Conservation (phyloP, 176 grass and related monocot species). For the Phyllostachys edulis region DNA sequence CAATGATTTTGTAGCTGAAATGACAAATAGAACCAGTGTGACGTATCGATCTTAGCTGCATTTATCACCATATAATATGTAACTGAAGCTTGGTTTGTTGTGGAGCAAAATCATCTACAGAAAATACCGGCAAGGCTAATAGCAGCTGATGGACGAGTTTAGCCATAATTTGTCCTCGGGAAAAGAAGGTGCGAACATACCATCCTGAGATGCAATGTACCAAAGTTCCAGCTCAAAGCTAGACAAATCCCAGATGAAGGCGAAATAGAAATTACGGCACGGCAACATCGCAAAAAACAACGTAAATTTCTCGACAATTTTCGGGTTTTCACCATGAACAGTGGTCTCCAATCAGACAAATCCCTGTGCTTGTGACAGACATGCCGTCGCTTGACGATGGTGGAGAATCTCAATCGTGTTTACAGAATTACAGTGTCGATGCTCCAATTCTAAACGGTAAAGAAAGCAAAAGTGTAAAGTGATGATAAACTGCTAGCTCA, state of each 20-base stretch:
- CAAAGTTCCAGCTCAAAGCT: neutral
- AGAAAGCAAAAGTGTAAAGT: neutral
- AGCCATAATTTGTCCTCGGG: neutral
- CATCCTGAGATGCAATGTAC: neutral
- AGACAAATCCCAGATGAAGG: neutral
- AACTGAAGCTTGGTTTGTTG: neutral
- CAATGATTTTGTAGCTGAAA: neutral
- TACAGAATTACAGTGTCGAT: neutral
- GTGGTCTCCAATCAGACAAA: neutral
- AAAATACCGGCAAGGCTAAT: neutral
- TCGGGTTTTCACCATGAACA: neutral
- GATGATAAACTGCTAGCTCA: neutral
- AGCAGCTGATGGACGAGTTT: neutral
- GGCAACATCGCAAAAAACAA: neutral
- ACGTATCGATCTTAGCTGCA: too few species aligned
- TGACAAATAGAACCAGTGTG: neutral
- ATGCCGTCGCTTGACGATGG: neutral
- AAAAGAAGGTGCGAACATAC: neutral
- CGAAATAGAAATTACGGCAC: neutral
- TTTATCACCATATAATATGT: too few species aligned
- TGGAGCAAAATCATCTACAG: neutral
- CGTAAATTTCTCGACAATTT: neutral
- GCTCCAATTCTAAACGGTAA: neutral
- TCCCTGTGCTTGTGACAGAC: neutral
- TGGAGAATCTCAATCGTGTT: constrained; percentile 8